Evolutionary conservation across 768 basidiomycete genomes (phyloP).

Genomic region (Cystofilobasidium bisporidii): DNA sequence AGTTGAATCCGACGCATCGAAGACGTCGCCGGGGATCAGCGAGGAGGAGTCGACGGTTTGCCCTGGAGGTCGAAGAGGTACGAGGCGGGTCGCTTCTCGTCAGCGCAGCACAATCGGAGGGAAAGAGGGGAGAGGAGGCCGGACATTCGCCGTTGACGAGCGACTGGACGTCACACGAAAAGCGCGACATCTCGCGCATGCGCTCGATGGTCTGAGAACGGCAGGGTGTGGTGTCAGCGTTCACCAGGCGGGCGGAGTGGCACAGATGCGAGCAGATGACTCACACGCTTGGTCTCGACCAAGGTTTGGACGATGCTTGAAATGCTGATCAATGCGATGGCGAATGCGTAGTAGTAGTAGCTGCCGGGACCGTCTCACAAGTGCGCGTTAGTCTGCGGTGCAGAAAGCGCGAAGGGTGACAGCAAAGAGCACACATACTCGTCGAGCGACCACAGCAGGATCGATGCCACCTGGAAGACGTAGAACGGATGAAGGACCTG

Average conservation of each 20-base stretch:
- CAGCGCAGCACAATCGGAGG: not conserved
- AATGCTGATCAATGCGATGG: constrained; percentile 82
- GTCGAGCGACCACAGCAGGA: constrained; percentile 86
- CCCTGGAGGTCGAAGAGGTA: constrained; percentile 47
- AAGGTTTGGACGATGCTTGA: constrained; percentile 76
- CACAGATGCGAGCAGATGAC: not conserved
- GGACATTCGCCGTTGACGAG: constrained; percentile 62
- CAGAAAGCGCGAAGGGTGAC: not conserved
- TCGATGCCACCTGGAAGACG: constrained; percentile 93
- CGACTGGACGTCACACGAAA: constrained; percentile 65
- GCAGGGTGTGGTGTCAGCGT: no score
- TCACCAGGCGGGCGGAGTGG: not conserved
- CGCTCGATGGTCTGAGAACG: constrained; percentile 82
- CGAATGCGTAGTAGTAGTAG: constrained; percentile 78
- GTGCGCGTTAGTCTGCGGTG: not conserved
- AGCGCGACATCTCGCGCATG: constrained; percentile 93
- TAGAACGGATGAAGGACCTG: constrained; percentile 86
- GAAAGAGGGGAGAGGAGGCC: constrained; percentile 33
- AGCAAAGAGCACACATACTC: constrained; percentile 44
- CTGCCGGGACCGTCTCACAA: no score
- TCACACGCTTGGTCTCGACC: constrained; percentile 68
- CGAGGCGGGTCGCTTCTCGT: not conserved
- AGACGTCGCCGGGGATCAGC: constrained; percentile 82
- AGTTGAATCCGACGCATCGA: constrained; percentile 72
- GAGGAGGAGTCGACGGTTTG: constrained; percentile 58